phyloP scores from a whole-genome alignment of 768 basidiomycete genomes.

The Suillus subalutaceus region DNA sequence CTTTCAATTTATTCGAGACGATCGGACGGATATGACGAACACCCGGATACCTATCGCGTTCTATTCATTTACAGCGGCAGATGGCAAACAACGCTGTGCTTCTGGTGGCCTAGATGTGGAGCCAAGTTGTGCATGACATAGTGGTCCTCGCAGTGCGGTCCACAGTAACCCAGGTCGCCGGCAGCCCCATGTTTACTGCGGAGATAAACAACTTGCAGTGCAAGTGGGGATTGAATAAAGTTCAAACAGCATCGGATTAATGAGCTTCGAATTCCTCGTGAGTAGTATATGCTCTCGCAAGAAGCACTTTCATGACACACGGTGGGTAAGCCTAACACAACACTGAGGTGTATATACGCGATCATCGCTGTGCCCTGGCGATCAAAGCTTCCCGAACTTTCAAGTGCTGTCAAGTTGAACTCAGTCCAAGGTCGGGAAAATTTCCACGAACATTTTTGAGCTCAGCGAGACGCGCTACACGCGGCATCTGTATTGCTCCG shows the following conservation, averaged over 20 bases:
- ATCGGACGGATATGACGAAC: constrained; percentile 13
- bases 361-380: constrained; percentile 1
- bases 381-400: neutral
- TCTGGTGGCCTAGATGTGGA: neutral
- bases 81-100: neutral
- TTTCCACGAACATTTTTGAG: neutral
- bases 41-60: constrained; percentile 1
- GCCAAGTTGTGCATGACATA: neutral
- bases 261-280: neutral
- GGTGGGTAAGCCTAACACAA: neutral
- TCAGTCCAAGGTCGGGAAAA: neutral
- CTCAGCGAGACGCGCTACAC: neutral
- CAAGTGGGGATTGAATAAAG: neutral
- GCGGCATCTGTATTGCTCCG: neutral
- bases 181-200: neutral
- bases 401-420: neutral
- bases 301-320: neutral
- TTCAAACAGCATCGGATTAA: constrained; percentile 12
- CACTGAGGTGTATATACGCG: neutral
- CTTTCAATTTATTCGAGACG: constrained; percentile 16
- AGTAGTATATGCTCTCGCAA: neutral
- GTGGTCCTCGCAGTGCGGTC: neutral
- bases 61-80: neutral
- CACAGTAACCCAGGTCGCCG: neutral
- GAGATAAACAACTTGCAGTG: neutral